phyloP scores from a whole-genome alignment of 208 protist genomes.

The Trypanosoma platydactyli region DNA sequence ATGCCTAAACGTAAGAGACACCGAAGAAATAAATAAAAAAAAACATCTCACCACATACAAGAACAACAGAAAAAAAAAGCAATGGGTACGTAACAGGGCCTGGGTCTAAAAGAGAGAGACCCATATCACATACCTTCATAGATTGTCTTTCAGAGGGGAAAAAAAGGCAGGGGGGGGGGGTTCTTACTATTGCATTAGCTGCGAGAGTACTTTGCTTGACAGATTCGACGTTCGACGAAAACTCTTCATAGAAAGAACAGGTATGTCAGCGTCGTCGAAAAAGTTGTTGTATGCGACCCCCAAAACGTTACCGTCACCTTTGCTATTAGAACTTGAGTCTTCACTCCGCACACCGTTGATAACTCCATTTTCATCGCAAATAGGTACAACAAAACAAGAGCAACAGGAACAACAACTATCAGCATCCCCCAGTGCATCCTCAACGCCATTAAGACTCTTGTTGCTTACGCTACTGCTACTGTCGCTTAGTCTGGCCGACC shows the following conservation, averaged over 20 bases:
- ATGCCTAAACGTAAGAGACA: no score
- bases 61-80: no score
- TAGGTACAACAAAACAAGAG: slow-evolving; percentile 2
- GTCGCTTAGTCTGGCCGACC: neutral
- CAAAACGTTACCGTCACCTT: neutral
- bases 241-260: slow-evolving; percentile 46
- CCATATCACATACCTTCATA: neutral
- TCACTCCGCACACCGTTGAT: neutral
- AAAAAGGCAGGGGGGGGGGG: neutral
- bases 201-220: neutral
- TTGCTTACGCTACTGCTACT: slow-evolving; percentile 6
- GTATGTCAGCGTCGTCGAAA: slow-evolving; percentile 41
- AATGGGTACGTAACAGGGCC: no score
- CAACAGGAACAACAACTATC: slow-evolving; percentile 21
- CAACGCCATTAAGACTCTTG: neutral
- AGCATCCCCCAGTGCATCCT: neutral
- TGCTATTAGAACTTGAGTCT: neutral
- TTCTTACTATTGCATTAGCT: neutral
- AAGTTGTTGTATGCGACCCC: slow-evolving; percentile 29
- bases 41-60: no score
- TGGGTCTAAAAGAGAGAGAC: neutral
- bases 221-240: slow-evolving; percentile 28
- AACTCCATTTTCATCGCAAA: neutral
- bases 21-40: no score
- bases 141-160: neutral